Conservation (phyloP, 352 stramenopile genomes). For the Phytophthora uliginosa region DNA sequence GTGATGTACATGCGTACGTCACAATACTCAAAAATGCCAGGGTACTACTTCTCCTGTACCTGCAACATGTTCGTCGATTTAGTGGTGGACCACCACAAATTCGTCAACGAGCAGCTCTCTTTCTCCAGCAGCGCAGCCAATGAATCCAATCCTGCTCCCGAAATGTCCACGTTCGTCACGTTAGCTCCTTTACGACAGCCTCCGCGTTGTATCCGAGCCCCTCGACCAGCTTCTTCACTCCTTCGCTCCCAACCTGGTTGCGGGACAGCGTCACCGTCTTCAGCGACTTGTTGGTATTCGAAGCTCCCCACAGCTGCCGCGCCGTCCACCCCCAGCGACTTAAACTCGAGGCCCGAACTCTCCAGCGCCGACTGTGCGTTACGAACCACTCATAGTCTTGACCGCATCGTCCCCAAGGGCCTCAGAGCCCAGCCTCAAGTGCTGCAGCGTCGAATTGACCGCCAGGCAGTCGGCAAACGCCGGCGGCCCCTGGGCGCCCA, state of each 20-base stretch:
- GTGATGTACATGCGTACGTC: too few relatives aligned
- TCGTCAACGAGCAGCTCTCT: constrained; percentile 60
- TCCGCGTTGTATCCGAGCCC: constrained; percentile 51
- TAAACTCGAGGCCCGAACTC: constrained; percentile 83
- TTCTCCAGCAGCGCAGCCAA: constrained; percentile 53
- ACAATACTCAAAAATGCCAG: too few relatives aligned
- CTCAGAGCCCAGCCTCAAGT: constrained; percentile 74
- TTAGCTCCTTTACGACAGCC: constrained; percentile 47
- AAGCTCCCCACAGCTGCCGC: constrained; percentile 59
- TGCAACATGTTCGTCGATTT: too few relatives aligned
- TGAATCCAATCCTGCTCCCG: constrained; percentile 54
- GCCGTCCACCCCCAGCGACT: constrained; percentile 61
- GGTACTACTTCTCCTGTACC: too few relatives aligned
- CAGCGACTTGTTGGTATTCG: constrained; percentile 51
- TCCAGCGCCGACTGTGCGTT: constrained; percentile 66
- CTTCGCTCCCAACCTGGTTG: constrained; percentile 66
- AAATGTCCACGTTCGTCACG: constrained; percentile 60
- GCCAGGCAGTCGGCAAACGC: constrained; percentile 78
- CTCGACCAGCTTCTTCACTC: constrained; percentile 45
- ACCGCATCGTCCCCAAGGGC: constrained; percentile 66
- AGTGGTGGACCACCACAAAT: too few relatives aligned
- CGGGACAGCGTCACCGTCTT: constrained; percentile 65
- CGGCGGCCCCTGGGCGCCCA: constrained; percentile 48
- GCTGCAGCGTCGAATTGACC: constrained; percentile 71
- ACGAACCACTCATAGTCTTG: constrained; percentile 47